A percentile compares a stretch with the other conserved stretches of the same genome.
Evolutionary conservation across 2,329 filamentous ascomycete species (phyloP).

Genomic region (Fusarium sp.): DNA sequence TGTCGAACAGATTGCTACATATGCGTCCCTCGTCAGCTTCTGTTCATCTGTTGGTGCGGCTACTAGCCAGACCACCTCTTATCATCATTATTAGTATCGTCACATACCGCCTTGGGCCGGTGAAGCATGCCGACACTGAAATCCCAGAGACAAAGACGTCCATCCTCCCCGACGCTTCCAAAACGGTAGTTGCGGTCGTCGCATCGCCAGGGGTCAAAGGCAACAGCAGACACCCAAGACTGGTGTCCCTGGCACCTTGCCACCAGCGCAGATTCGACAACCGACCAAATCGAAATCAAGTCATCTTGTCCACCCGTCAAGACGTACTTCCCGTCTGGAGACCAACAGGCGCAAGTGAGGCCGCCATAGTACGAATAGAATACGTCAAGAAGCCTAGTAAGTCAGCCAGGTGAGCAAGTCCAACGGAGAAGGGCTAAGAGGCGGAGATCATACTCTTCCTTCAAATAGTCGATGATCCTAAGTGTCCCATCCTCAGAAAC

Average conservation of each 20-base stretch:
- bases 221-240: constrained; percentile 93
- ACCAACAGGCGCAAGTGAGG: constrained; percentile 95
- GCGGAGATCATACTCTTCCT: constrained; percentile 77
- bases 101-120: constrained; percentile 83
- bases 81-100: neutral
- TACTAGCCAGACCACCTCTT: neutral
- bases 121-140: constrained; percentile 98
- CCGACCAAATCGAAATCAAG: constrained; percentile 93
- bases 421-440: neutral
- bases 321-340: constrained; percentile 95
- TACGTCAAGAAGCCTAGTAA: constrained; percentile 79
- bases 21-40: constrained; percentile 22
- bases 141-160: constrained; percentile 92
- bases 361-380: constrained; percentile 95
- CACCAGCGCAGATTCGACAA: constrained; percentile 84
- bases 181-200: constrained; percentile 96
- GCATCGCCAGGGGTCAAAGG: constrained; percentile 97
- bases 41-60: neutral
- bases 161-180: constrained; percentile 95
- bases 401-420: constrained; percentile 7
- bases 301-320: constrained; percentile 97
- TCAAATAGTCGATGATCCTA: constrained; percentile 89
- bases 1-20: constrained; percentile 50
- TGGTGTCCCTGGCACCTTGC: constrained; percentile 95
- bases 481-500: constrained; percentile 93